These are phyloP conservation scores for Lichtheimia corymbifera DNA, from an alignment of 371 early-diverging fungal species.

Conservation along the genomic window DNA sequence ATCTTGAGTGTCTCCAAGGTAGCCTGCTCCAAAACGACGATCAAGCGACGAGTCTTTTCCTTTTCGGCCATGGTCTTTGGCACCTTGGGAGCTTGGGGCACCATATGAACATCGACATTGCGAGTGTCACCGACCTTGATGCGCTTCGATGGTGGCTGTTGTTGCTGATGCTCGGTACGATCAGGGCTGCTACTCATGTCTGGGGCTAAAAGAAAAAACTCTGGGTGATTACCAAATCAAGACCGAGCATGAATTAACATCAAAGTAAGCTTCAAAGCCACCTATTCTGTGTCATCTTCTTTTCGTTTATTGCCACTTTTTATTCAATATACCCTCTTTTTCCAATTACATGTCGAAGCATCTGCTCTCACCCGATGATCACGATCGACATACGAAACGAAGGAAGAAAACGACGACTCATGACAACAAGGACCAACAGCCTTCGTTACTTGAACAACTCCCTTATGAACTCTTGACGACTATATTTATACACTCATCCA, in stretches of 20 bases:
- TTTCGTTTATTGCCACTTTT: too few species aligned
- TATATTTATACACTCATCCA: slow-evolving; percentile 42
- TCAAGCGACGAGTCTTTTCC: slow-evolving; percentile 82
- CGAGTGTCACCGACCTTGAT: slow-evolving; percentile 49
- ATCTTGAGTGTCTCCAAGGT: slow-evolving; percentile 94
- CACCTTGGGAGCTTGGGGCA: slow-evolving; percentile 79
- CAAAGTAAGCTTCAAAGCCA: too few species aligned
- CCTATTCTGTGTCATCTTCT: too few species aligned
- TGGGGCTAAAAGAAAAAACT: too few species aligned
- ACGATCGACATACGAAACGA: too few species aligned
- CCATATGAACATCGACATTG: slow-evolving; percentile 57
- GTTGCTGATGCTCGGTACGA: slow-evolving; percentile 12
- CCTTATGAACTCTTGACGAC: slow-evolving; percentile 42
- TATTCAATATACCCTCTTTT: too few species aligned
- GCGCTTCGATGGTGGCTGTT: slow-evolving; percentile 35
- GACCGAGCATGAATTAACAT: too few species aligned
- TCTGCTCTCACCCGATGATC: too few species aligned
- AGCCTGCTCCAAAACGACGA: slow-evolving; percentile 91
- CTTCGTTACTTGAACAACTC: slow-evolving; percentile 8
- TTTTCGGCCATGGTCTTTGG: slow-evolving; percentile 77
- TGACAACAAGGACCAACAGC: too few species aligned
- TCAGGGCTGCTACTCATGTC: slow-evolving; percentile 13
- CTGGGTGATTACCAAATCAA: too few species aligned
- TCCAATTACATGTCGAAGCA: too few species aligned
- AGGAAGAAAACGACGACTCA: too few species aligned